Evolutionary conservation across 2,329 filamentous ascomycete genomes (phyloP).

Genomic region (Metarhizium sp.): DNA sequence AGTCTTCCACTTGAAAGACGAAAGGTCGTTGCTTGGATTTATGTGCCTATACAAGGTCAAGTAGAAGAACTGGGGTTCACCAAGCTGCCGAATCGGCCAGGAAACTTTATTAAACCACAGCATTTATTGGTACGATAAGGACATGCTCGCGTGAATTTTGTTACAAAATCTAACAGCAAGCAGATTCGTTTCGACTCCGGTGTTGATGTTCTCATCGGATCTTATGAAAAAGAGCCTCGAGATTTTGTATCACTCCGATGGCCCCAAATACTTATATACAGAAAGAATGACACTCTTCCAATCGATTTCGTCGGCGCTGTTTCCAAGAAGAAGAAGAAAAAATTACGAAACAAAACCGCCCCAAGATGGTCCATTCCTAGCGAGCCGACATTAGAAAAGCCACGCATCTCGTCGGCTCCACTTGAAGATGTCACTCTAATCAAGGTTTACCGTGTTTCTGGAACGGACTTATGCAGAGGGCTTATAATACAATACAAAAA

Average conservation of each 20-base stretch:
- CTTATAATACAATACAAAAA: neutral
- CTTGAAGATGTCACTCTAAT: neutral
- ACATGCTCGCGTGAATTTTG: neutral
- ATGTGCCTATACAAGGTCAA: constrained; percentile 1
- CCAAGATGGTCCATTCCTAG: neutral
- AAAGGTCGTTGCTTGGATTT: constrained; percentile 1
- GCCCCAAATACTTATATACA: constrained; percentile 2
- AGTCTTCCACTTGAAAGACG: neutral
- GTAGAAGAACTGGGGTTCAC: neutral
- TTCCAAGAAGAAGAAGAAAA: neutral
- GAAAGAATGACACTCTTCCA: neutral
- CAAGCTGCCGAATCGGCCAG: neutral
- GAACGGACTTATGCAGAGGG: constrained; percentile 1
- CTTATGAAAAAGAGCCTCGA: neutral
- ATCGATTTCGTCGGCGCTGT: constrained; percentile 3
- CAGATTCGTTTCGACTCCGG: neutral
- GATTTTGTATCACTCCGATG: neutral
- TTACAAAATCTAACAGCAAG: neutral
- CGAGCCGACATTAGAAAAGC: neutral
- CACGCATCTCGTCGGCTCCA: neutral
- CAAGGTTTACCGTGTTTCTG: neutral
- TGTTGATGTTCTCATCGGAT: neutral
- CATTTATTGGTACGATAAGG: neutral
- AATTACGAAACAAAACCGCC: neutral
- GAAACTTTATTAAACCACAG: neutral